Evolutionary conservation across 106 monocot genomes (phyloP).

Genomic region (Dioscorea zingiberensis): DNA sequence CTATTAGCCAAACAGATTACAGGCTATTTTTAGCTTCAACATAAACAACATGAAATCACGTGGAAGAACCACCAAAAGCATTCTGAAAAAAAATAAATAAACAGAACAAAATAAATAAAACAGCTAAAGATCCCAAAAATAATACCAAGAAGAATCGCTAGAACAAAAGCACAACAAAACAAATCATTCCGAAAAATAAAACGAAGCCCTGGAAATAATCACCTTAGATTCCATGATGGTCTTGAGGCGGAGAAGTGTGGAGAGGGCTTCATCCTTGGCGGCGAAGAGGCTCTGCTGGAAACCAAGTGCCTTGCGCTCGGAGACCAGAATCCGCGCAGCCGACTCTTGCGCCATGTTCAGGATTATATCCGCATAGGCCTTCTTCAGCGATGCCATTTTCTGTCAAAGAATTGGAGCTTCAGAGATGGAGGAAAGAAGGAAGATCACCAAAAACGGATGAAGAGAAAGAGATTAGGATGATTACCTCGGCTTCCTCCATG

Average conservation of each 20-base stretch:
- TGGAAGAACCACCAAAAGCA: too few relatives aligned
- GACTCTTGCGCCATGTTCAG: conserved; percentile 65
- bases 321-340: conserved; percentile 48
- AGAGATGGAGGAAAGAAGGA: neutral
- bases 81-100: too few relatives aligned
- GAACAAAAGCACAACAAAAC: neutral
- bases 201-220: neutral
- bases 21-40: too few relatives aligned
- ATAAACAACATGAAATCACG: too few relatives aligned
- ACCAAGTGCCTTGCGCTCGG: conserved; percentile 29
- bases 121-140: too few relatives aligned
- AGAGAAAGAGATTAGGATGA: neutral
- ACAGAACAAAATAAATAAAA: too few relatives aligned
- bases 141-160: neutral
- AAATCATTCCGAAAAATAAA: neutral
- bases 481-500: conserved; percentile 2
- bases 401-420: conserved; percentile 3
- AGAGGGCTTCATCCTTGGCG: conserved; percentile 45
- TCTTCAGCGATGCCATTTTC: conserved; percentile 56
- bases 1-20: too few relatives aligned
- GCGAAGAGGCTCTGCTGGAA: conserved; percentile 24
- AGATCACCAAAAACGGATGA: neutral
- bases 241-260: conserved; percentile 47
- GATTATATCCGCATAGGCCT: conserved; percentile 54
- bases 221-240: conserved; percentile 68